These are phyloP conservation scores for Carex sylvatica DNA, from an alignment of 202 grass and related monocot species.

Conservation along the genomic window DNA sequence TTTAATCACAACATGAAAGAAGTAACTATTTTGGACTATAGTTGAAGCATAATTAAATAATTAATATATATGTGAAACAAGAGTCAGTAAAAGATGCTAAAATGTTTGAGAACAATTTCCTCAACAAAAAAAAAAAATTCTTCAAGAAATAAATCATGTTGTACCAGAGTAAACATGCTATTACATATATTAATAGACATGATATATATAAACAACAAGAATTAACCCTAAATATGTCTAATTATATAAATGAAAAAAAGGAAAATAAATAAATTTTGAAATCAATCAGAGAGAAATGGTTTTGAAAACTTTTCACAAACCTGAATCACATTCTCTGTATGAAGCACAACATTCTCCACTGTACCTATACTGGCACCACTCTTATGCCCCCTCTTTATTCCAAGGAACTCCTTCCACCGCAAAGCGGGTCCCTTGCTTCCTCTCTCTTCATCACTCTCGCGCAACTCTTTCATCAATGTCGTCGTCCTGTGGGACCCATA, in stretches of 20 bases:
- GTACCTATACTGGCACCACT: constrained; percentile 17
- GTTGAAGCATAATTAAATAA: background rate
- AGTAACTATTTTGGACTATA: background rate
- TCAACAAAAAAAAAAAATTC: background rate
- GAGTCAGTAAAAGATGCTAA: background rate
- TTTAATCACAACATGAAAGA: background rate
- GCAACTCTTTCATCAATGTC: constrained; percentile 75
- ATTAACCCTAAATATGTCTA: background rate
- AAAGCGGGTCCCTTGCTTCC: constrained; percentile 32
- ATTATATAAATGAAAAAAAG: constrained; percentile 15
- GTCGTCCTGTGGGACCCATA: constrained; percentile 28
- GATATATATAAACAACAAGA: background rate
- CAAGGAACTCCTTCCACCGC: constrained; percentile 88
- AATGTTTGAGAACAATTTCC: background rate
- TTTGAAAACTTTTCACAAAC: background rate
- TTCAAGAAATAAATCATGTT: background rate
- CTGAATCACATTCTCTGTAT: constrained; percentile 20
- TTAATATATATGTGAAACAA: background rate
- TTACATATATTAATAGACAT: background rate
- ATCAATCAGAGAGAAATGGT: background rate
- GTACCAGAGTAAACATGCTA: background rate
- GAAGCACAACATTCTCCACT: constrained; percentile 29
- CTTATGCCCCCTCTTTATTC: constrained; percentile 55
- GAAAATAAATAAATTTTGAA: background rate
- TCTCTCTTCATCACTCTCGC: constrained; percentile 18